Base-by-base conservation (phyloP, 768 basidiomycete genomes). In the Brasilioporus rufonigricans region DNA sequence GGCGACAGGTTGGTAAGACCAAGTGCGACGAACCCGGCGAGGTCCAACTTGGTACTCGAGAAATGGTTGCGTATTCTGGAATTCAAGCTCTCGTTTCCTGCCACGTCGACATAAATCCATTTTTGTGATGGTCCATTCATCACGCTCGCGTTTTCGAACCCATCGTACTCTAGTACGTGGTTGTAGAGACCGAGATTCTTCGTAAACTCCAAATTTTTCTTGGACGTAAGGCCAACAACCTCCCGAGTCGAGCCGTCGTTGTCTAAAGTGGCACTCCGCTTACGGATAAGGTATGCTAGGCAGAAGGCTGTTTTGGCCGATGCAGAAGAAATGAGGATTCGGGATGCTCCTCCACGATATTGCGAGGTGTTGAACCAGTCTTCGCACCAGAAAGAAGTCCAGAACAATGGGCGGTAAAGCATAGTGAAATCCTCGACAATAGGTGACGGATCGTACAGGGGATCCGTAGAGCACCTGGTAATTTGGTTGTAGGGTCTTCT, bases 301-400 rank as follows among this genome's bases (percentile, higher is more conserved):
- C 82, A 85, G 65, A 87, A 86, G 0, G 86, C 85, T 1, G 86
- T 88, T 62, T 88, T 88, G 26, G 86, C 79, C 3, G 86, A 88
- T 0, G 86, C 87, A 39, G 85, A 86, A 2, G 86, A 86, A 36
- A 88, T 78, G 44, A 88, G 72, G 54, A 88, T 71, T 27, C 65
- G 62, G 3, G 72, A 72, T 5, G 77, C 77, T 7, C 74, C 79
- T 1, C 73, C 77, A 10, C 78, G 75, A 64, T 86, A 87, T 23
- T 65, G 60, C 3, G 78, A 74, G 6, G 76, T 70, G 52, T 77
- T 70, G 7, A 88, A 64, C 84, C 84, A 88, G 63, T 88, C 87
- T 65, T 88, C 84, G 58, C 78, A 85, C 86, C 86, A 88, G 58
- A 80, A 88, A 1, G 87, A 78, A 0, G 86, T 87, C 86, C 86